phyloP scores from a whole-genome alignment of 371 early-diverging fungal species.

The Edhazardia aedis region DNA sequence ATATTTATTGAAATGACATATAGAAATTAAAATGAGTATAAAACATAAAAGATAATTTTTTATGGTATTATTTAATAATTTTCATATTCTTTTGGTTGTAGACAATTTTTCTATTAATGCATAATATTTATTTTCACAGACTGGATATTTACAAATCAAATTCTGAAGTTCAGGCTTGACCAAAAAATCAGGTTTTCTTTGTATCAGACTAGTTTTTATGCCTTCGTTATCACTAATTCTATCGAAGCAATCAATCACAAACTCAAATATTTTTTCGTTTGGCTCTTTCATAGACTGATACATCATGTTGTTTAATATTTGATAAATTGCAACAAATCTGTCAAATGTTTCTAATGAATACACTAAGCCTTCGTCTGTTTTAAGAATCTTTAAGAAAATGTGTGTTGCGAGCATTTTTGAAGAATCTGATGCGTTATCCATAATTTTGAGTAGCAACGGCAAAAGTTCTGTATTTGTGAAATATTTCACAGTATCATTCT shows the following conservation, averaged over 20 bases:
- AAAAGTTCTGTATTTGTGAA: constrained; percentile 84
- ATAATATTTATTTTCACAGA: not conserved
- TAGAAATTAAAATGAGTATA: too few species aligned
- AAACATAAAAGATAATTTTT: too few species aligned
- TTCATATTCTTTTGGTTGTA: too few species aligned
- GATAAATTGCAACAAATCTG: constrained; percentile 75
- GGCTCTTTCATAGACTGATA: constrained; percentile 62
- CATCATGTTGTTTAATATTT: constrained; percentile 75
- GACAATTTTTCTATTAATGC: not conserved
- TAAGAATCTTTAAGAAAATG: constrained; percentile 77
- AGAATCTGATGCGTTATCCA: constrained; percentile 79
- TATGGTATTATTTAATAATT: too few species aligned
- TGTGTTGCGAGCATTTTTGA: constrained; percentile 86
- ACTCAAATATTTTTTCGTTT: constrained; percentile 64
- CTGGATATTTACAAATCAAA: not conserved
- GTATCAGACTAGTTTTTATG: not conserved
- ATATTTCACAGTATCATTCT: constrained; percentile 70
- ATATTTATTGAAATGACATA: too few species aligned
- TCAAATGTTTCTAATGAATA: constrained; percentile 87
- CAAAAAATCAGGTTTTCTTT: not conserved
- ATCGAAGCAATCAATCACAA: constrained; percentile 72
- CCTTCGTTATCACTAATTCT: constrained; percentile 49
- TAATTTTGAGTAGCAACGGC: constrained; percentile 78
- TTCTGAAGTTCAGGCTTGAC: not conserved
- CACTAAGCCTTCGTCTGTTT: constrained; percentile 72